Evolutionary conservation across 164 flowering plant species (phyloP), one percentile per base, ranked within the genome.

Genomic region (Santalum album): DNA sequence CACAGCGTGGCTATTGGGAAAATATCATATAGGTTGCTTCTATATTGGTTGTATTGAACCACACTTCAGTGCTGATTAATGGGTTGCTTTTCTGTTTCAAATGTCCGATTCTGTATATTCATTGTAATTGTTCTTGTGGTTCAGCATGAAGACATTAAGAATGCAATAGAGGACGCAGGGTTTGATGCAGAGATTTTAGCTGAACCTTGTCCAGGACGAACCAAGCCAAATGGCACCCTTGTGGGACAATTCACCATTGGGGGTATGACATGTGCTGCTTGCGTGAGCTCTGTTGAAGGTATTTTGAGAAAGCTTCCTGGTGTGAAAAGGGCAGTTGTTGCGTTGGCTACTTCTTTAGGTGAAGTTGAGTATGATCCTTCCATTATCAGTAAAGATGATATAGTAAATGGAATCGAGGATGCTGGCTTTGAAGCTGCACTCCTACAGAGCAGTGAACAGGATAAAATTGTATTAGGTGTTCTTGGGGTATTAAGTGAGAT

Each of bases 221-320:
- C 65, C 51, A 82, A 72, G 40, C 49, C 75, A 24, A 62, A 58
- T 38, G 69, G 69, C 34, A 77, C 82, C 17, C 60, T 84, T 39
- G 40, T 74, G 21, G 97, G 99, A 38, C 95, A 90, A 72, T 94
- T 90, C 57, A 79, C 84, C 20, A 86, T 94, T 20, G 96, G 95
- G 43, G 99, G 99, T 17, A 94, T 94, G 99, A 94, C 97, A 26
- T 94, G 99, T 79, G 92, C 97, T 53, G 85, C 85, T 16, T 90
- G 99, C 74, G 99, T 87, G 26, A 84, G 78, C 66, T 90, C 95
- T 44, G 97, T 94, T 32, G 99, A 94, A 78, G 90, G 92, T 22
- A 84, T 86, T 64, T 68, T 90, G 63, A 80, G 72, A 67, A 62
- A 71, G 49, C 80, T 94, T 25, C 88, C 92, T 27, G 97, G 99